phyloP scores from a whole-genome alignment of 306 rosid species.

The Acmispon strigosus region DNA sequence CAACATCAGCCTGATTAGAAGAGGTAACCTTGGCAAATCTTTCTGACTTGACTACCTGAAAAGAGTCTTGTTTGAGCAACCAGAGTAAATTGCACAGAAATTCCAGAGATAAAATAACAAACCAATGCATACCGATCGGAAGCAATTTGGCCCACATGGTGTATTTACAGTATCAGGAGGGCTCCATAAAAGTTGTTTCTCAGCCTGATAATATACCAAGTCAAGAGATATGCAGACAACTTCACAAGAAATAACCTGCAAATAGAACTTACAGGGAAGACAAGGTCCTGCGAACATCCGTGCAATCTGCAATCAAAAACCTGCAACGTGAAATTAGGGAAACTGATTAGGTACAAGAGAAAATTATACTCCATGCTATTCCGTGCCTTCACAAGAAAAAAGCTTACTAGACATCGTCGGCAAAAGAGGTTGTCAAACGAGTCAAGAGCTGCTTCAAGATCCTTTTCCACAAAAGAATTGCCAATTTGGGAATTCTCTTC shows the following conservation, averaged over 20 bases:
- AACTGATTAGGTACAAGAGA: slow-evolving; percentile 12
- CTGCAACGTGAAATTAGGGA: slow-evolving; percentile 37
- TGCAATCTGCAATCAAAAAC: slow-evolving; percentile 95
- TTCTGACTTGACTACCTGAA: slow-evolving; percentile 62
- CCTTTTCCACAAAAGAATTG: slow-evolving; percentile 74
- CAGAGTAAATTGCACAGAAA: slow-evolving; percentile 7
- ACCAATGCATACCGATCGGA: slow-evolving; percentile 53
- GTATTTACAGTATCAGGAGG: slow-evolving; percentile 56
- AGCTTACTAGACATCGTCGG: slow-evolving; percentile 89
- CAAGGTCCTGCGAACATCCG: slow-evolving; percentile 99
- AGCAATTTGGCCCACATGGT: slow-evolving; percentile 82
- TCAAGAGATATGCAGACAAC: slow-evolving; percentile 1
- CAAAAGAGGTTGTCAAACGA: slow-evolving; percentile 97
- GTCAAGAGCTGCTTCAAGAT: slow-evolving; percentile 95
- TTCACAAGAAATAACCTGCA: slow-evolving; percentile 3
- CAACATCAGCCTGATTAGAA: slow-evolving; percentile 44
- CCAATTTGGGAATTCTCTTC: slow-evolving; percentile 51
- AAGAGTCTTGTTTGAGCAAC: slow-evolving; percentile 24
- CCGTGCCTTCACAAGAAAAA: slow-evolving; percentile 1
- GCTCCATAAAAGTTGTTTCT: slow-evolving; percentile 66
- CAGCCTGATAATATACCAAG: slow-evolving; percentile 60
- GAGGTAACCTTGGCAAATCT: slow-evolving; percentile 42
- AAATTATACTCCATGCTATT: slow-evolving; percentile 4
- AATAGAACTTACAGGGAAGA: slow-evolving; percentile 72
- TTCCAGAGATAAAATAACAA: background rate